Percentiles rank a stretch among this genome's conserved stretches.
Conservation (phyloP, 225 moss, liverwort and hornwort species). For the Physcomitrium patens region DNA sequence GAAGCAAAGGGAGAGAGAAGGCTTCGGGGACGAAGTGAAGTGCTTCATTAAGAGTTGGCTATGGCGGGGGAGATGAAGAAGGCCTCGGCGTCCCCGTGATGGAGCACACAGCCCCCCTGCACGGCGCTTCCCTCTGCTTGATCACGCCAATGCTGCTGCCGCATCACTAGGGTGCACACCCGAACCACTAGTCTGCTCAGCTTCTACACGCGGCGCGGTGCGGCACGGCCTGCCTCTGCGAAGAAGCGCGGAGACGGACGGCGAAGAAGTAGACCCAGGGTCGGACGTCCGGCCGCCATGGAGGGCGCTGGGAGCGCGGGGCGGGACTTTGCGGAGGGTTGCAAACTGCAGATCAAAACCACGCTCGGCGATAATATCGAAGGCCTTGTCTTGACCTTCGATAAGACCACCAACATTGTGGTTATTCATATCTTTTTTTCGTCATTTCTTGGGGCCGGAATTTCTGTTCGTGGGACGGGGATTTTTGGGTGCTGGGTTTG, state of each 20-base stretch:
- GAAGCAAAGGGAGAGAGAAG: too few species aligned
- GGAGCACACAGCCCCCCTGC: neutral
- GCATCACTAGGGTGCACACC: neutral
- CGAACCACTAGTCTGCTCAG: too few species aligned
- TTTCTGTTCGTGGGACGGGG: neutral
- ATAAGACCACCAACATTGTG: slow-evolving; percentile 64
- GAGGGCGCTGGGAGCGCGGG: slow-evolving; percentile 50
- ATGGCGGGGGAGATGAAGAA: slow-evolving; percentile 10
- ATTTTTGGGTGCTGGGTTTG: neutral
- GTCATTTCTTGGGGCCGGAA: slow-evolving; percentile 4
- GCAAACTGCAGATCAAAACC: slow-evolving; percentile 72
- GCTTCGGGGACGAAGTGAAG: neutral
- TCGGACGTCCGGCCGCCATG: slow-evolving; percentile 29
- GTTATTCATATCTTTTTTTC: slow-evolving; percentile 73
- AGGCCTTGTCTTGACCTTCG: slow-evolving; percentile 71
- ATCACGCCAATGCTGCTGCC: neutral
- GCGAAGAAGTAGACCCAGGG: neutral
- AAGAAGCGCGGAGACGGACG: neutral
- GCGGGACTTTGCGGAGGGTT: slow-evolving; percentile 62
- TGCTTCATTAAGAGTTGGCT: slow-evolving; percentile 16
- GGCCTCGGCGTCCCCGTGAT: neutral
- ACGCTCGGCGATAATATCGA: slow-evolving; percentile 79
- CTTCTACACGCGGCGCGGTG: too few species aligned
- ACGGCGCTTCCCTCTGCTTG: too few species aligned
- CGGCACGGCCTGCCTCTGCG: too few species aligned